Evolutionary conservation across 495 filamentous ascomycete species (phyloP).

Genomic region (Penicillium bovifimosum): DNA sequence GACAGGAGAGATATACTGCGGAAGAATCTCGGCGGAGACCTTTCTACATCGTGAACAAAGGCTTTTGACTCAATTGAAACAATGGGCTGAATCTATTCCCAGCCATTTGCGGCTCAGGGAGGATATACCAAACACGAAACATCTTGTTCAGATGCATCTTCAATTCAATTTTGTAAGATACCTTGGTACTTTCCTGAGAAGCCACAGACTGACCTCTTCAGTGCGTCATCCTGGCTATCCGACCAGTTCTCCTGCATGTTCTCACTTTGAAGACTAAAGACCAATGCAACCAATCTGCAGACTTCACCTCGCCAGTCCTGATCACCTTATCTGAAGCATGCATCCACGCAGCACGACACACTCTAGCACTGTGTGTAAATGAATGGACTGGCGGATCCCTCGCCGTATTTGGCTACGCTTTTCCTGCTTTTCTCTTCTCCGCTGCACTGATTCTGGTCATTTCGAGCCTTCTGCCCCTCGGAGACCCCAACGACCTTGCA

Average conservation of each 20-base stretch:
- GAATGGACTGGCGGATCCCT: conserved; percentile 37
- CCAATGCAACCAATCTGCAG: neutral
- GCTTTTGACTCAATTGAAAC: conserved; percentile 33
- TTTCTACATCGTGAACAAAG: conserved; percentile 34
- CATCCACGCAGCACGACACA: conserved; percentile 35
- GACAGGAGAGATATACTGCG: conserved; percentile 30
- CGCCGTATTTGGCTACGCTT: conserved; percentile 32
- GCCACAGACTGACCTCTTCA: conserved; percentile 1
- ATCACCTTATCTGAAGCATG: conserved; percentile 34
- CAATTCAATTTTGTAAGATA: conserved; percentile 31
- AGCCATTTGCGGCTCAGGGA: conserved; percentile 27
- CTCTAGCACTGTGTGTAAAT: conserved; percentile 30
- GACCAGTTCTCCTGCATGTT: conserved; percentile 33
- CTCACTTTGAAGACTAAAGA: conserved; percentile 24
- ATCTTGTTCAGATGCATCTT: conserved; percentile 30
- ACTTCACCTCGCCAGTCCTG: conserved; percentile 22
- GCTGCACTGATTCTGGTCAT: conserved; percentile 30
- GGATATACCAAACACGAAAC: conserved; percentile 25
- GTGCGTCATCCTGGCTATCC: conserved; percentile 35
- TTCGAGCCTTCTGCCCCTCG: conserved; percentile 28
- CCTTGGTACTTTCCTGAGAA: neutral
- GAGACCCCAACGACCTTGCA: conserved; percentile 21
- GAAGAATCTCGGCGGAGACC: conserved; percentile 30
- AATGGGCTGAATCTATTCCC: conserved; percentile 35
- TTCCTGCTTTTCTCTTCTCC: conserved; percentile 37